Percentiles rank a stretch among this genome's conserved stretches.
Conservation (phyloP, 352 stramenopile genomes). For the Globisporangium emineosum region DNA sequence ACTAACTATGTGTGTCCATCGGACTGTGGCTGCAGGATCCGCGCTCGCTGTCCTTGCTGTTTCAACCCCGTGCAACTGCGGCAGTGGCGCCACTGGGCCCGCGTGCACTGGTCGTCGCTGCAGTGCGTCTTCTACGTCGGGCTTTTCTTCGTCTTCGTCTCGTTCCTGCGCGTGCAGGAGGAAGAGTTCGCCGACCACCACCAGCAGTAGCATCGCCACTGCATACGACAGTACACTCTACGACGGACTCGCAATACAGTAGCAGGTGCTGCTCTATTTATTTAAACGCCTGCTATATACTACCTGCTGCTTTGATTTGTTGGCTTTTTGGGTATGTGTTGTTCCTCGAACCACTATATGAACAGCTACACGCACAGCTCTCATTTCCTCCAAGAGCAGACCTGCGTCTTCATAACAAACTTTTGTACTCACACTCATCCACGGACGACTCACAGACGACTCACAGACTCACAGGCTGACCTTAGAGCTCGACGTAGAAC, state of each 20-base stretch:
- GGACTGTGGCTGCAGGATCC: not conserved
- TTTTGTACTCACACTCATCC: not conserved
- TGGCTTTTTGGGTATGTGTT: no score
- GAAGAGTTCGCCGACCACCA: conserved; percentile 42
- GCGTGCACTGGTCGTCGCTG: conserved; percentile 49
- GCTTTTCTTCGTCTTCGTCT: conserved; percentile 59
- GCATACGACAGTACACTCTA: no score
- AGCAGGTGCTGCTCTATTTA: conserved; percentile 3
- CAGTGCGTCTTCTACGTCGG: conserved; percentile 63
- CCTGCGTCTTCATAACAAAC: conserved; percentile 10
- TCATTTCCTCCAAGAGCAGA: conserved; percentile 4
- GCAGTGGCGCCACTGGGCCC: conserved; percentile 52
- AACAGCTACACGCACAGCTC: conserved; percentile 13
- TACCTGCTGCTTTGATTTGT: no score
- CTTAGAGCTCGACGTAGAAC: conserved; percentile 23
- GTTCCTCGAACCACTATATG: not conserved
- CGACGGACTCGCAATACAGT: not conserved
- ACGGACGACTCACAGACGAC: no score
- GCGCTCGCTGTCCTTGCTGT: not conserved
- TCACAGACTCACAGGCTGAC: not conserved
- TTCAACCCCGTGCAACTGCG: conserved; percentile 4
- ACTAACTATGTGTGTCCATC: not conserved
- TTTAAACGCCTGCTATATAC: not conserved
- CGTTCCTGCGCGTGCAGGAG: conserved; percentile 61
- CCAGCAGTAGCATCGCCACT: not conserved